Evolutionary conservation across 306 rosid species (phyloP).

Genomic region (Pterocarpus santalinus): DNA sequence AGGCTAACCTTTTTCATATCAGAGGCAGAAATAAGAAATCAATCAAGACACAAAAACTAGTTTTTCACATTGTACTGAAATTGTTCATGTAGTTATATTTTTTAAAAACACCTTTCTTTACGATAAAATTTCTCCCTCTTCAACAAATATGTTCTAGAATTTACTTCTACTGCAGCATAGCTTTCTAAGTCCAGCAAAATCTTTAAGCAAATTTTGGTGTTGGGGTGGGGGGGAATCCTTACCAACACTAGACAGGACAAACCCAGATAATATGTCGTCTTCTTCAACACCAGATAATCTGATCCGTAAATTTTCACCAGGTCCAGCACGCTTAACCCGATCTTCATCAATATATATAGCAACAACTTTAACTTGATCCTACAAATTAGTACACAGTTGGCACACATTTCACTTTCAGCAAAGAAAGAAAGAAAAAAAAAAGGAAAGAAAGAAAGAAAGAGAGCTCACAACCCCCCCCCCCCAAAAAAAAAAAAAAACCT

Average conservation of each 20-base stretch:
- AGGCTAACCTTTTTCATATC: conserved; percentile 7
- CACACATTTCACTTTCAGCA: conserved; percentile 31
- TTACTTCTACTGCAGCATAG: background rate
- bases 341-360: conserved; percentile 76
- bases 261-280: conserved; percentile 82
- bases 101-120: background rate
- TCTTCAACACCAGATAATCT: conserved; percentile 89
- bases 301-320: conserved; percentile 97
- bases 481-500: conserved; percentile 57
- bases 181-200: conserved; percentile 25
- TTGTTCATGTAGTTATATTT: background rate
- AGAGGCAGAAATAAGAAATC: conserved; percentile 23
- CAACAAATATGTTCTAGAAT: background rate
- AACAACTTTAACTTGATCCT: conserved; percentile 86
- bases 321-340: conserved; percentile 84
- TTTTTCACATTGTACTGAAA: conserved; percentile 10
- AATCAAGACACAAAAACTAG: conserved; percentile 29
- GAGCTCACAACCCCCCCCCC: background rate
- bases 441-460: background rate
- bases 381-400: conserved; percentile 39
- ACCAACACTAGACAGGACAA: conserved; percentile 87
- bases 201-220: background rate
- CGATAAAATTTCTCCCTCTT: background rate
- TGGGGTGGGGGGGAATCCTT: conserved; percentile 3
- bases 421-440: background rate